Evolutionary conservation across 2,329 filamentous ascomycete genomes (phyloP).

Genomic region (Penicillium sp.): DNA sequence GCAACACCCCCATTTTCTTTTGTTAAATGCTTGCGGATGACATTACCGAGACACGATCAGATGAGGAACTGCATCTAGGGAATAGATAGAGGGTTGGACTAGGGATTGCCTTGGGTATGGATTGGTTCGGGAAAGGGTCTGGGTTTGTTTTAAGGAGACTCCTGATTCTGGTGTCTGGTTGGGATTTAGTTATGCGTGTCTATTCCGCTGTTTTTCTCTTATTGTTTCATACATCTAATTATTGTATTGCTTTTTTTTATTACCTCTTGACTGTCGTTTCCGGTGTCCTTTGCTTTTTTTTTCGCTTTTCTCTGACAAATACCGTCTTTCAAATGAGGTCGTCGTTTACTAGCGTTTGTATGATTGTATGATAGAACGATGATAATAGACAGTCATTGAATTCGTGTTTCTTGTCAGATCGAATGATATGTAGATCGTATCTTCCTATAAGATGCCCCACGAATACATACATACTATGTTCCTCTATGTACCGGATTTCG

Average conservation of each 20-base stretch:
- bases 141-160: conserved; percentile 19
- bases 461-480: too few species aligned
- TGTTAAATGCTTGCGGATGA: conserved; percentile 24
- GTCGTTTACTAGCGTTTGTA: background rate
- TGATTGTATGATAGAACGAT: background rate
- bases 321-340: conserved; percentile 11
- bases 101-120: conserved; percentile 9
- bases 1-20: conserved; percentile 14
- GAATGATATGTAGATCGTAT: too few species aligned
- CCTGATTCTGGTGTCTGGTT: conserved; percentile 24
- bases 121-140: conserved; percentile 8
- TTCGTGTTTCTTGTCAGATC: background rate
- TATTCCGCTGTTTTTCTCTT: conserved; percentile 18
- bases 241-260: background rate
- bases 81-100: conserved; percentile 13
- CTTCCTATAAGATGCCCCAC: too few species aligned
- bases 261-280: background rate
- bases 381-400: background rate
- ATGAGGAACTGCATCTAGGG: conserved; percentile 26
- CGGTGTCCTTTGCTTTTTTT: background rate
- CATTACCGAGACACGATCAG: conserved; percentile 31
- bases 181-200: conserved; percentile 16
- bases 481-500: too few species aligned
- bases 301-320: conserved; percentile 9
- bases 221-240: conserved; percentile 10